Conservation (phyloP, 768 basidiomycete species). For the Russula lepida region DNA sequence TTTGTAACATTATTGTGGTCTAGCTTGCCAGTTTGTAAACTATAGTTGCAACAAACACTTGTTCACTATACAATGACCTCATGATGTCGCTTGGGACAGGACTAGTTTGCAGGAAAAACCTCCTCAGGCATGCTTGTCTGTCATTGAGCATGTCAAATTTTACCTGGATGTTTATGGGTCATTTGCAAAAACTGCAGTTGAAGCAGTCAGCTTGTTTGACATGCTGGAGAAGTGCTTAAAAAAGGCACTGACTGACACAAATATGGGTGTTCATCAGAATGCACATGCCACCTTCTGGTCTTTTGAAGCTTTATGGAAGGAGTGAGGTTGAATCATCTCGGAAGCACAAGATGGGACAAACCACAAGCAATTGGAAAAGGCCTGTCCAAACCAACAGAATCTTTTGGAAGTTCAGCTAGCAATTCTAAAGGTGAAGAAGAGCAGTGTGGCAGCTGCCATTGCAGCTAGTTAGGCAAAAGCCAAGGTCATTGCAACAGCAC, state of each 20-base stretch:
- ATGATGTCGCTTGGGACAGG: conserved; percentile 51
- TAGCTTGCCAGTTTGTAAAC: conserved; percentile 87
- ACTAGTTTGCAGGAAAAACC: conserved; percentile 70
- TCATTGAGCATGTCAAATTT: conserved; percentile 58
- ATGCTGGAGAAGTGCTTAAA: conserved; percentile 65
- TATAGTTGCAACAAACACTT: conserved; percentile 75
- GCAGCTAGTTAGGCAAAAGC: conserved; percentile 87
- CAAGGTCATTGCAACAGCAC: conserved; percentile 73
- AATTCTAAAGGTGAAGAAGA: conserved; percentile 58
- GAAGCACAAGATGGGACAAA: conserved; percentile 57
- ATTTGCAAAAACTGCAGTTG: conserved; percentile 56
- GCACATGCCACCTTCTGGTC: conserved; percentile 73
- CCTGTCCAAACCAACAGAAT: conserved; percentile 53
- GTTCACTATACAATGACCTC: conserved; percentile 69
- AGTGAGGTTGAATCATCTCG: conserved; percentile 54
- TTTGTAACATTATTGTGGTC: neutral
- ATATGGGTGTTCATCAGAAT: conserved; percentile 67
- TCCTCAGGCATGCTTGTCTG: conserved; percentile 63
- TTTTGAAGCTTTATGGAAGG: conserved; percentile 68
- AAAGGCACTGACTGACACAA: conserved; percentile 68
- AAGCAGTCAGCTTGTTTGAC: conserved; percentile 59
- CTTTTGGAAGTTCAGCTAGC: conserved; percentile 32
- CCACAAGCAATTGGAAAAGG: conserved; percentile 81
- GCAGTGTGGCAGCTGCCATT: conserved; percentile 76
- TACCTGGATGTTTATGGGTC: conserved; percentile 68